Conservation (phyloP, 2,329 filamentous ascomycete species). For the Calcarisporium arbuscula region DNA sequence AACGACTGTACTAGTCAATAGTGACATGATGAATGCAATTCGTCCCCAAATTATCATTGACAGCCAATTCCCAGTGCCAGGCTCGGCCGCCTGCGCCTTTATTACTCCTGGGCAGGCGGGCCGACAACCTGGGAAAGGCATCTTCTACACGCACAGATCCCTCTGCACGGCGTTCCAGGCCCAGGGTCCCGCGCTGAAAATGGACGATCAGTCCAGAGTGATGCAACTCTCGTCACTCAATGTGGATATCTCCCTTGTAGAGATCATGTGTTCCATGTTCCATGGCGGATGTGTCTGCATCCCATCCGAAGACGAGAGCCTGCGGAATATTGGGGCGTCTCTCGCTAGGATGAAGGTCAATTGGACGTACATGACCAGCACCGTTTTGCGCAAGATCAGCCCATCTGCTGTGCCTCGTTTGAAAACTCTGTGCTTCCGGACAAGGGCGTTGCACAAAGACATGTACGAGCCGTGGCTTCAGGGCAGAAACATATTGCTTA, state of each 20-base stretch:
- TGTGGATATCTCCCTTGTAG: conserved; percentile 46
- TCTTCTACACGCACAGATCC: conserved; percentile 55
- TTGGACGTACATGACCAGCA: conserved; percentile 51
- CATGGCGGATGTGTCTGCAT: conserved; percentile 55
- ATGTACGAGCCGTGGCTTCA: conserved; percentile 40
- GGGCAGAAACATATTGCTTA: conserved; percentile 39
- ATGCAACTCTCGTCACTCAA: conserved; percentile 49
- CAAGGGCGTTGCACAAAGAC: conserved; percentile 43
- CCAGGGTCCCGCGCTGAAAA: conserved; percentile 43
- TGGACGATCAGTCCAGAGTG: conserved; percentile 46
- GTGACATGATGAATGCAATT: conserved; percentile 31
- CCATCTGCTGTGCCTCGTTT: conserved; percentile 30
- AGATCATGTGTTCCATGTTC: conserved; percentile 46
- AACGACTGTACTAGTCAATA: conserved; percentile 36
- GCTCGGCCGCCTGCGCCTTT: conserved; percentile 53
- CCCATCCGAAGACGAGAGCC: conserved; percentile 42
- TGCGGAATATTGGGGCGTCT: conserved; percentile 42
- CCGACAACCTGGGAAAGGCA: conserved; percentile 54
- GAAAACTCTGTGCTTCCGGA: conserved; percentile 39
- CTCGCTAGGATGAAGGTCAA: conserved; percentile 45
- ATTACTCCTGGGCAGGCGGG: conserved; percentile 46
- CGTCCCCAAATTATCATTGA: conserved; percentile 21
- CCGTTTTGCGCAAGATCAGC: conserved; percentile 43
- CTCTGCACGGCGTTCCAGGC: conserved; percentile 48
- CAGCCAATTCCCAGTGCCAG: conserved; percentile 27